Conservation (phyloP, 805 yeast species). For the Saccharomyces jurei region DNA sequence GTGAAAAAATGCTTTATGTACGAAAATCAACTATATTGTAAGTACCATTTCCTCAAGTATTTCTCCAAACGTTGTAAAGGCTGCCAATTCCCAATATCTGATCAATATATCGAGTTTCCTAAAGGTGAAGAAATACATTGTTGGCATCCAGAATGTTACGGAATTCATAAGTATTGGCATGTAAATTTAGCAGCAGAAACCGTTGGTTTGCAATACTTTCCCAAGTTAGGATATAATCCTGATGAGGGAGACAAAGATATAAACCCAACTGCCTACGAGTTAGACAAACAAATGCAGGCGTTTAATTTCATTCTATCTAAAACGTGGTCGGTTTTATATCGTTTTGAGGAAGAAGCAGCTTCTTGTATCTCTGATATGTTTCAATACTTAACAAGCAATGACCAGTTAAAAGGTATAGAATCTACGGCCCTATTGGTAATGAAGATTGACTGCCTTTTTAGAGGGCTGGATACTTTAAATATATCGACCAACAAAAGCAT, state of each 20-base stretch:
- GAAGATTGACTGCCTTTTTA: conserved; percentile 68
- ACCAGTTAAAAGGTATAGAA: conserved; percentile 55
- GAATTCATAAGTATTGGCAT: conserved; percentile 96
- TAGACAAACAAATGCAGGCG: conserved; percentile 51
- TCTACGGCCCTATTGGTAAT: conserved; percentile 67
- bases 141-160: conserved; percentile 99
- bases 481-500: conserved; percentile 11
- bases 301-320: conserved; percentile 52
- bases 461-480: conserved; percentile 54
- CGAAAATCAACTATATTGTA: conserved; percentile 76
- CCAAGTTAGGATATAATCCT: conserved; percentile 19
- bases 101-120: conserved; percentile 87
- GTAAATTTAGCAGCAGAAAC: conserved; percentile 61
- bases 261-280: conserved; percentile 38
- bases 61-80: conserved; percentile 91
- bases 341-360: conserved; percentile 86
- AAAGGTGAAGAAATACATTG: conserved; percentile 88
- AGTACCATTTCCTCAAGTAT: conserved; percentile 78
- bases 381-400: conserved; percentile 68
- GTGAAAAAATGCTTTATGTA: conserved; percentile 89
- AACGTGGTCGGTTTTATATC: conserved; percentile 82
- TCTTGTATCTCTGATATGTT: conserved; percentile 87
- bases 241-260: conserved; percentile 22
- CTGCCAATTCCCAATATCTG: conserved; percentile 81
- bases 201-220: conserved; percentile 38